phyloP scores from a whole-genome alignment of 495 filamentous ascomycete genomes.

The Tuber aestivum region DNA sequence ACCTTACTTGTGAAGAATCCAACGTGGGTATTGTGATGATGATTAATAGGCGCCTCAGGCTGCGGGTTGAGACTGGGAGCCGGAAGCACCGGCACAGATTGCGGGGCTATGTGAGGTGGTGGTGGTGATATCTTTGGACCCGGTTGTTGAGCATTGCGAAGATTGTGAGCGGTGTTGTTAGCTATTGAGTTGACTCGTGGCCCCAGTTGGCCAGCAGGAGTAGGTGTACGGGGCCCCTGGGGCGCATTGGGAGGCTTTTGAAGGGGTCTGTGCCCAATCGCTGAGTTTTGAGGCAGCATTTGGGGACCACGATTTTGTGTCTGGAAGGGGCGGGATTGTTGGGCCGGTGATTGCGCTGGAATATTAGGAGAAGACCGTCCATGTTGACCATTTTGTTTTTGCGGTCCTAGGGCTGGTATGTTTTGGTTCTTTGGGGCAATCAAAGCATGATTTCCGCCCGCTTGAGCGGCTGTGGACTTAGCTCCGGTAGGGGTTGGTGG shows the following conservation, averaged over 20 bases:
- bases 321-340: conserved; percentile 12
- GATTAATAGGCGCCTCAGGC: conserved; percentile 29
- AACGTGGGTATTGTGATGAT: conserved; percentile 20
- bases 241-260: conserved; percentile 22
- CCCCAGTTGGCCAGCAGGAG: conserved; percentile 21
- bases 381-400: conserved; percentile 30
- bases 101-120: conserved; percentile 12
- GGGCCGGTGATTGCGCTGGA: conserved; percentile 11
- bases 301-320: conserved; percentile 14
- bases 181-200: conserved; percentile 21
- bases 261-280: conserved; percentile 22
- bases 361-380: conserved; percentile 11
- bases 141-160: conserved; percentile 28
- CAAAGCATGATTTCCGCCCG: conserved; percentile 6
- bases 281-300: conserved; percentile 21
- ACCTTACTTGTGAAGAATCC: conserved; percentile 40
- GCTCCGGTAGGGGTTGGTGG: conserved; percentile 10
- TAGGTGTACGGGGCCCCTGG: conserved; percentile 22
- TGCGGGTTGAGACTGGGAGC: conserved; percentile 23
- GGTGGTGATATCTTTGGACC: conserved; percentile 17
- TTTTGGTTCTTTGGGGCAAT: conserved; percentile 13
- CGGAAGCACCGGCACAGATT: conserved; percentile 17
- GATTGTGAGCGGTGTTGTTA: conserved; percentile 11
- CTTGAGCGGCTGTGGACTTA: conserved; percentile 11
- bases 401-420: conserved; percentile 19